A percentile compares a stretch with the other conserved stretches of the same genome.
Evolutionary conservation across 805 yeast species (phyloP).

Genomic region (Starmera pachycereana): DNA sequence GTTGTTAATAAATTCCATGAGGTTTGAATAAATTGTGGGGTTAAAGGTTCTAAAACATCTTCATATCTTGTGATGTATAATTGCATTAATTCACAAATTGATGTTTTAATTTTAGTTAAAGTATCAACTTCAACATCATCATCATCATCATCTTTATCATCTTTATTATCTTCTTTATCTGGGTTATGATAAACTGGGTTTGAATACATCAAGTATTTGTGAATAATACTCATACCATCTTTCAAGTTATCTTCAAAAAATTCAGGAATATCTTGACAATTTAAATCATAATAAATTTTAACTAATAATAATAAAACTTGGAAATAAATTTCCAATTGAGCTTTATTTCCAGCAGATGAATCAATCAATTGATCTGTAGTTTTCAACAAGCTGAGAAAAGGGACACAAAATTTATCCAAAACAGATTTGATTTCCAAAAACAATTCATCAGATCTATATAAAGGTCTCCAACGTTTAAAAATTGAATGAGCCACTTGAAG

Average conservation of each 20-base stretch:
- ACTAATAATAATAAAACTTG: constrained; percentile 62
- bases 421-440: constrained; percentile 84
- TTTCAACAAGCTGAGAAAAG: constrained; percentile 63
- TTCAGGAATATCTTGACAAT: constrained; percentile 97
- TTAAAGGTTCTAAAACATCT: constrained; percentile 76
- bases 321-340: constrained; percentile 44
- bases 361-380: constrained; percentile 60
- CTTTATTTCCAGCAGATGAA: constrained; percentile 32
- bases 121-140: constrained; percentile 58
- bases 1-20: constrained; percentile 69
- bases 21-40: constrained; percentile 68
- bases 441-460: constrained; percentile 83
- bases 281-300: constrained; percentile 85
- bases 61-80: constrained; percentile 85
- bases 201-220: constrained; percentile 62
- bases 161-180: constrained; percentile 34
- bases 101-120: constrained; percentile 63
- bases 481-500: constrained; percentile 90
- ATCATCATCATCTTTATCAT: constrained; percentile 55
- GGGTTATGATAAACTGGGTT: constrained; percentile 44
- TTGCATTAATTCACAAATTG: constrained; percentile 76
- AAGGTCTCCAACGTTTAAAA: constrained; percentile 93
- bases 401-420: constrained; percentile 68
- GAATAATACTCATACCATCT: constrained; percentile 69
- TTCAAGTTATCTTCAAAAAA: constrained; percentile 87